These are phyloP conservation scores for Cryphonectria nitschkei DNA, from an alignment of 2,329 filamentous ascomycete genomes.

Conservation along the genomic window DNA sequence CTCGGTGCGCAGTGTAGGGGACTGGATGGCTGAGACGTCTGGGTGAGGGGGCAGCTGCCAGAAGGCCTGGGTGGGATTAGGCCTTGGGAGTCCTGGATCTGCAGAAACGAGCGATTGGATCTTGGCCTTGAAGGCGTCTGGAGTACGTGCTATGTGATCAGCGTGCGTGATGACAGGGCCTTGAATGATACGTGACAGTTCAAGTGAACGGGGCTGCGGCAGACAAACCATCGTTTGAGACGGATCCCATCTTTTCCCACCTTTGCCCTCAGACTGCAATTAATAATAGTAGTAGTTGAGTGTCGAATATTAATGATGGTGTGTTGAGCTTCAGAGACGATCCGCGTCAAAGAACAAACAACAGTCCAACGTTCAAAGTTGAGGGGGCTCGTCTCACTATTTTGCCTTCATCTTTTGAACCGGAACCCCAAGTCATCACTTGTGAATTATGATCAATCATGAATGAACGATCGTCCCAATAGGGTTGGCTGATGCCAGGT, in stretches of 20 bases:
- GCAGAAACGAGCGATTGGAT: neutral
- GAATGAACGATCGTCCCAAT: neutral
- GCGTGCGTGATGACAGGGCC: neutral
- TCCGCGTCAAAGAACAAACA: too few relatives aligned
- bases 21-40: conserved; percentile 33
- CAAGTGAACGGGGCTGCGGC: neutral
- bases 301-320: too few relatives aligned
- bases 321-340: too few relatives aligned
- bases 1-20: conserved; percentile 39
- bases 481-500: neutral
- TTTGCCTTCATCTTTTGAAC: neutral
- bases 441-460: neutral
- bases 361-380: too few relatives aligned
- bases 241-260: neutral
- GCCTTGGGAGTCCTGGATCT: conserved; percentile 7
- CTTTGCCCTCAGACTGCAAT: neutral
- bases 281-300: neutral
- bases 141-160: neutral
- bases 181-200: neutral
- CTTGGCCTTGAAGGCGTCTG: conserved; percentile 4
- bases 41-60: conserved; percentile 10
- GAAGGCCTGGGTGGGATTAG: conserved; percentile 10
- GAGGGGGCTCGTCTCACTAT: neutral
- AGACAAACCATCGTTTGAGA: neutral
- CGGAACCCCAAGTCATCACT: neutral